A percentile compares a stretch with the other conserved stretches of the same genome.
These are phyloP conservation scores for Schwanniomyces polymorphus DNA, from an alignment of 805 yeast genomes.

Conservation along the genomic window DNA sequence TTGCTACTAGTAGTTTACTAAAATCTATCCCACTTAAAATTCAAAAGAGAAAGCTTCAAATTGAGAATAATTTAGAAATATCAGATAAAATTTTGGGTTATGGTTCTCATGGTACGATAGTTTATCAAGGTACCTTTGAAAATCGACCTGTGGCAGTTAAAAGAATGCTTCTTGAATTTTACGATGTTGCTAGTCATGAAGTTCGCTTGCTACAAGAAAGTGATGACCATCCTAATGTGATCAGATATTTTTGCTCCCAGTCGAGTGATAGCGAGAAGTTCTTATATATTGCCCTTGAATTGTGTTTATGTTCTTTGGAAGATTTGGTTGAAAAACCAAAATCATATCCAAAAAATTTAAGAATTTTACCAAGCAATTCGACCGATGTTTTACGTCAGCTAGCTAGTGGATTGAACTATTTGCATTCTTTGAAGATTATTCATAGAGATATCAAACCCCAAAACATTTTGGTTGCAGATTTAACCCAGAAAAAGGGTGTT, in stretches of 20 bases:
- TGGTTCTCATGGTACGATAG: constrained; percentile 97
- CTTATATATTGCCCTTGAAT: constrained; percentile 87
- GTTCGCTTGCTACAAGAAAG: constrained; percentile 85
- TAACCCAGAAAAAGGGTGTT: constrained; percentile 40
- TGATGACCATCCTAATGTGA: constrained; percentile 95
- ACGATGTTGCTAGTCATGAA: constrained; percentile 91
- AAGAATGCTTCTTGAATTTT: constrained; percentile 88
- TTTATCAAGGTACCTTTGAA: constrained; percentile 86
- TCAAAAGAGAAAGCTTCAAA: constrained; percentile 34
- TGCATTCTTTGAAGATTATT: constrained; percentile 87
- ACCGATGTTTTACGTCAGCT: constrained; percentile 68
- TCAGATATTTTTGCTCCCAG: constrained; percentile 92
- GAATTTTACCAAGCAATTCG: constrained; percentile 21
- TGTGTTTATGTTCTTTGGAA: constrained; percentile 86
- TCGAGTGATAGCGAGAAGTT: constrained; percentile 71
- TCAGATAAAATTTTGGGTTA: constrained; percentile 83
- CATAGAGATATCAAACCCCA: constrained; percentile 96
- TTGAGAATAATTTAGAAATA: constrained; percentile 55
- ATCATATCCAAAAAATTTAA: constrained; percentile 37
- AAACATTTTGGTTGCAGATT: constrained; percentile 80
- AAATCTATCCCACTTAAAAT: constrained; percentile 15
- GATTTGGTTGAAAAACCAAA: constrained; percentile 68
- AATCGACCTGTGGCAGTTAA: constrained; percentile 95
- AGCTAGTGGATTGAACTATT: constrained; percentile 79
- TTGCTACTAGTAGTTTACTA: constrained; percentile 29